A percentile compares a stretch with the other conserved stretches of the same genome.
Conservation (phyloP, 495 filamentous ascomycete species). For the Barbatosphaeria neglecta region DNA sequence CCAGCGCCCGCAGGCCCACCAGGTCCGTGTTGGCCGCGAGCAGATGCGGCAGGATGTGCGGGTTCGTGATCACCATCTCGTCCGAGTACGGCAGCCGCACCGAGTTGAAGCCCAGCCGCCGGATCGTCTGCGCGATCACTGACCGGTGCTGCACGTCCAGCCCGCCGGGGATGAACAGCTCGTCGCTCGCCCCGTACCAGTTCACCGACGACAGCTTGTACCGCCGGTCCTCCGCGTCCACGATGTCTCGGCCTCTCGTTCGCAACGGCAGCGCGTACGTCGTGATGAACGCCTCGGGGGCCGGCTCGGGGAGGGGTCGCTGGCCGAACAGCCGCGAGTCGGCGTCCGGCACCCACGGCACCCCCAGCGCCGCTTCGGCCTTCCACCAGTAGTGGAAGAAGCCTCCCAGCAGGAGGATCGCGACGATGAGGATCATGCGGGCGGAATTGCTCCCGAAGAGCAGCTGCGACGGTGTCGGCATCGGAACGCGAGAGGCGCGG, state of each 20-base stretch:
- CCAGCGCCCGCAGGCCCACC: constrained; percentile 35
- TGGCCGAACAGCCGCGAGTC: constrained; percentile 26
- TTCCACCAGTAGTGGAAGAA: constrained; percentile 25
- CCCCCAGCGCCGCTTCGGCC: constrained; percentile 24
- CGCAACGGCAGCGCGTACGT: constrained; percentile 38
- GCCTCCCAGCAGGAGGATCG: constrained; percentile 18
- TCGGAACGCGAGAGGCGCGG: background rate
- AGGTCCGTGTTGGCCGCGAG: constrained; percentile 44
- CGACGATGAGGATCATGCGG: constrained; percentile 20
- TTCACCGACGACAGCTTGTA: constrained; percentile 49
- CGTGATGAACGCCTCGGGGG: constrained; percentile 23
- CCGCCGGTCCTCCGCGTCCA: constrained; percentile 37
- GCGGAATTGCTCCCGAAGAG: constrained; percentile 3
- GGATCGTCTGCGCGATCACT: constrained; percentile 41
- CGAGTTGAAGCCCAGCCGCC: constrained; percentile 48
- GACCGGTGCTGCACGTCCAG: constrained; percentile 45
- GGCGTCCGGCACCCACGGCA: constrained; percentile 29
- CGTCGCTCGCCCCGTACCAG: constrained; percentile 53
- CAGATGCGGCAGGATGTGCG: constrained; percentile 31
- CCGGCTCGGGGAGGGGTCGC: constrained; percentile 27
- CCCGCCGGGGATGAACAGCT: constrained; percentile 47
- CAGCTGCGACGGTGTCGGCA: background rate
- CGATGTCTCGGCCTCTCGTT: constrained; percentile 41
- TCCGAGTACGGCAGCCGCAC: constrained; percentile 51
- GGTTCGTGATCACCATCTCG: constrained; percentile 46